A percentile compares a stretch with the other conserved stretches of the same genome.
Conservation (phyloP, 73 alveolate species). For the Durusdinium trenchii region DNA sequence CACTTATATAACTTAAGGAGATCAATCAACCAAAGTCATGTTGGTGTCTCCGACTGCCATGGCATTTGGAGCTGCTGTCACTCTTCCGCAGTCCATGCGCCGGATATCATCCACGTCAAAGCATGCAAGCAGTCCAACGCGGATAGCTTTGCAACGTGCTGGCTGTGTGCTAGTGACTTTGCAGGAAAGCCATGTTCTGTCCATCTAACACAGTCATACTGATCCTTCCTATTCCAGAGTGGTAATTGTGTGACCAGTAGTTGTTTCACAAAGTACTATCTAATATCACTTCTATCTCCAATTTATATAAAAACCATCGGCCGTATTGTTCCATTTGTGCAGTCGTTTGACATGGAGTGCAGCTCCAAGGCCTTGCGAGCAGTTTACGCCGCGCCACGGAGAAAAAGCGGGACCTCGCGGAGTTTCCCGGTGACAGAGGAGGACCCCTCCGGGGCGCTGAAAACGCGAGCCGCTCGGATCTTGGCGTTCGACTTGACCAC, state of each 20-base stretch:
- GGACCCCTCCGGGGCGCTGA: not conserved
- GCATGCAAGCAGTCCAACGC: not conserved
- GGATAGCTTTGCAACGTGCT: not conserved
- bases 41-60: conserved; percentile 36
- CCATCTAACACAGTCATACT: no score
- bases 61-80: conserved; percentile 1
- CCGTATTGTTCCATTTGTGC: not conserved
- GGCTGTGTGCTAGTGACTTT: not conserved
- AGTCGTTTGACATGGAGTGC: no score
- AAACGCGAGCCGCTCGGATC: not conserved
- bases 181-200: no score
- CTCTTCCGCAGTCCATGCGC: not conserved
- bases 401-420: conserved; percentile 19
- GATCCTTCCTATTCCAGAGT: no score
- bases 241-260: no score
- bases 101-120: not conserved
- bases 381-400: not conserved
- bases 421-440: conserved; percentile 18
- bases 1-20: no score
- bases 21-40: conserved; percentile 50
- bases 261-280: no score
- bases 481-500: no score
- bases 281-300: no score
- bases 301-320: no score
- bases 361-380: conserved; percentile 53